Evolutionary conservation across 169 alveolate species (phyloP).

Genomic region (Plasmodium yoelii): DNA sequence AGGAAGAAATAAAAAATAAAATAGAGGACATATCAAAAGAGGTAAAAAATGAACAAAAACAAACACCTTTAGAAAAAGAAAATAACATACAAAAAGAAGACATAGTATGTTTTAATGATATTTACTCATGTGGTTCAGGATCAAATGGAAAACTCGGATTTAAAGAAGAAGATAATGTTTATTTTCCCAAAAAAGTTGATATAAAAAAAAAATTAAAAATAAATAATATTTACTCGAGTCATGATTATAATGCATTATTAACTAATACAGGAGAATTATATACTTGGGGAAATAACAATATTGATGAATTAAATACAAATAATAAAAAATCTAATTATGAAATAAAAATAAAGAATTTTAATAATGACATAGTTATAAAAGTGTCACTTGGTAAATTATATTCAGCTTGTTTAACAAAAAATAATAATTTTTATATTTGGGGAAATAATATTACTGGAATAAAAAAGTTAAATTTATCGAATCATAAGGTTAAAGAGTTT

Average conservation of each 20-base stretch:
- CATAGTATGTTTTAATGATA: neutral
- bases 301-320: conserved; percentile 38
- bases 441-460: conserved; percentile 42
- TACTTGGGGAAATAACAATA: conserved; percentile 63
- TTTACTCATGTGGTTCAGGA: conserved; percentile 57
- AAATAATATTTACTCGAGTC: conserved; percentile 40
- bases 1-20: neutral
- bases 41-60: neutral
- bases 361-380: conserved; percentile 28
- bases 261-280: conserved; percentile 48
- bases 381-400: conserved; percentile 56
- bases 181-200: conserved; percentile 54
- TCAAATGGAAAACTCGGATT: conserved; percentile 51
- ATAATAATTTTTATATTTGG: conserved; percentile 53
- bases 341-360: conserved; percentile 24
- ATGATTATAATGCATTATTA: conserved; percentile 42
- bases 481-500: conserved; percentile 24
- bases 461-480: conserved; percentile 28
- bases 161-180: conserved; percentile 35
- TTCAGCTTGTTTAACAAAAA: conserved; percentile 74
- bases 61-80: neutral
- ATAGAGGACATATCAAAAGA: neutral
- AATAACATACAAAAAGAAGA: neutral
- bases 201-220: conserved; percentile 39
- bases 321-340: conserved; percentile 27